Conservation (phyloP, 192 early-diverging fungal species). For the Piromyces finnis region DNA sequence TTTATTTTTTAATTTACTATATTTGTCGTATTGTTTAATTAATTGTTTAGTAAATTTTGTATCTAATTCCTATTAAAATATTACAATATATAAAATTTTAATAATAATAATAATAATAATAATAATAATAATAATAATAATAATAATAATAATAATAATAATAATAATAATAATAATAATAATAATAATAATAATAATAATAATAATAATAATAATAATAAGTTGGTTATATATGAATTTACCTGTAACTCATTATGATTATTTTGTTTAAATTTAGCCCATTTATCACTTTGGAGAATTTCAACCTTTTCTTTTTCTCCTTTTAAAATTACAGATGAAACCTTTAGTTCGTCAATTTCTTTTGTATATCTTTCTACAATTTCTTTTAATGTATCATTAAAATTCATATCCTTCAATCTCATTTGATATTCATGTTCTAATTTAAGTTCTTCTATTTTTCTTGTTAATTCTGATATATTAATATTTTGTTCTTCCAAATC, state of each 20-base stretch:
- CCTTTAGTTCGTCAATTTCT: conserved; percentile 33
- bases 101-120: not conserved
- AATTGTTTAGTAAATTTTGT: conserved; percentile 28
- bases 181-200: not conserved
- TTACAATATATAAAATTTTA: no score
- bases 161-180: not conserved
- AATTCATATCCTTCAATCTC: conserved; percentile 37
- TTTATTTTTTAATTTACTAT: conserved; percentile 16
- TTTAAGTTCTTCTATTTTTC: conserved; percentile 31
- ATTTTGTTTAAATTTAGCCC: conserved; percentile 5
- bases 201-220: no score
- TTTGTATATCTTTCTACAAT: conserved; percentile 22
- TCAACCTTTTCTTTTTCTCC: conserved; percentile 37
- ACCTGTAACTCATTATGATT: conserved; percentile 26
- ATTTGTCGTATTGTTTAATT: conserved; percentile 42
- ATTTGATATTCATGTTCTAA: conserved; percentile 48
- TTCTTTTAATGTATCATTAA: conserved; percentile 39
- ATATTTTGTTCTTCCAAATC: conserved; percentile 38
- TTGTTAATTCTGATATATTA: conserved; percentile 20
- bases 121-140: not conserved
- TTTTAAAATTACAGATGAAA: conserved; percentile 14
- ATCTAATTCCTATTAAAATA: conserved; percentile 20
- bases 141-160: no score
- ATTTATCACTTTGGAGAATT: conserved; percentile 25
- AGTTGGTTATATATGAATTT: not conserved